phyloP scores from a whole-genome alignment of 257 asterid genomes.

The Nicotiana tabacum region DNA sequence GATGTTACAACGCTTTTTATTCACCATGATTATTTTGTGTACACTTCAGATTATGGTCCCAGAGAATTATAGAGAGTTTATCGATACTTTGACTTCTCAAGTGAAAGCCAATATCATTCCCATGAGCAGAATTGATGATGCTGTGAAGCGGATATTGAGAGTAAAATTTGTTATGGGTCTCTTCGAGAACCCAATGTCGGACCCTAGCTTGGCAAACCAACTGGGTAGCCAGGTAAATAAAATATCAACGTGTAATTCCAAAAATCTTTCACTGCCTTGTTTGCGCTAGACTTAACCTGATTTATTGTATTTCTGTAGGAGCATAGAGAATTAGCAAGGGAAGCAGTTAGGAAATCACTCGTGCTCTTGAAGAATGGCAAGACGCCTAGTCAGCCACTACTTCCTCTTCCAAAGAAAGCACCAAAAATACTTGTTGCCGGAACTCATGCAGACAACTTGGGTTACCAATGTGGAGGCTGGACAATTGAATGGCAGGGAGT shows the following conservation, averaged over 20 bases:
- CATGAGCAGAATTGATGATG: conserved; percentile 63
- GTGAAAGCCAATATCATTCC: conserved; percentile 49
- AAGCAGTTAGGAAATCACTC: conserved; percentile 82
- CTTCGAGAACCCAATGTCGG: conserved; percentile 56
- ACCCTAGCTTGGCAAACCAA: conserved; percentile 46
- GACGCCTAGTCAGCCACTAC: conserved; percentile 33
- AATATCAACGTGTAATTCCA: neutral
- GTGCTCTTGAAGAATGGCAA: conserved; percentile 80
- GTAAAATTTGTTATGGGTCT: conserved; percentile 56
- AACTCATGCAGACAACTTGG: conserved; percentile 79
- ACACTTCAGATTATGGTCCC: conserved; percentile 54
- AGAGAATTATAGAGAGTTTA: conserved; percentile 39
- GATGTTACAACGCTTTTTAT: neutral
- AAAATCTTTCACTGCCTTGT: neutral
- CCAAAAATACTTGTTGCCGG: conserved; percentile 70
- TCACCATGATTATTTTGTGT: neutral
- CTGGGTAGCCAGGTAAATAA: conserved; percentile 48
- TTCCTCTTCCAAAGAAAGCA: conserved; percentile 75
- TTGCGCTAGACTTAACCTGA: neutral
- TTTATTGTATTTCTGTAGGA: conserved; percentile 35
- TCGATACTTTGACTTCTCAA: conserved; percentile 28
- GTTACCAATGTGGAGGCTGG: conserved; percentile 95
- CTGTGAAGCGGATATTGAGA: conserved; percentile 53
- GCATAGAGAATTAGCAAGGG: conserved; percentile 88
- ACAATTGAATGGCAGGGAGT: conserved; percentile 88